A percentile compares a stretch with the other conserved stretches of the same genome.
These are phyloP conservation scores for Termitomyces sp. DNA, from an alignment of 768 basidiomycete genomes.

Conservation along the genomic window DNA sequence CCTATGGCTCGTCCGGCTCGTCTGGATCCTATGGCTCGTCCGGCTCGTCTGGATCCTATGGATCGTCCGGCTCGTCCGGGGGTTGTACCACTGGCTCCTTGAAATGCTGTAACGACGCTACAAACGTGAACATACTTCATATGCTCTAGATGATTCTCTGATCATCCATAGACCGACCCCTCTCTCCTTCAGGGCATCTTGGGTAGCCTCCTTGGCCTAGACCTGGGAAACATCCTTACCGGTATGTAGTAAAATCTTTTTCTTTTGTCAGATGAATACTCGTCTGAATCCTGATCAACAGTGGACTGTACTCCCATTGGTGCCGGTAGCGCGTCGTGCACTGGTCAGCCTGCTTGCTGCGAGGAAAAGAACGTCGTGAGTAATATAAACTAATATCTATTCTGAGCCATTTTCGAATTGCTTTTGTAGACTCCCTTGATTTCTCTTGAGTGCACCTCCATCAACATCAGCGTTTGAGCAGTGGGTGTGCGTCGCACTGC, in stretches of 20 bases:
- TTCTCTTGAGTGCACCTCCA: not conserved
- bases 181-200: not conserved
- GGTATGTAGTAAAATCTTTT: not conserved
- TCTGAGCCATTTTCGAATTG: not conserved
- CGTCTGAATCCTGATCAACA: not conserved
- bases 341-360: not conserved
- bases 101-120: not conserved
- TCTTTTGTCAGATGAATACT: not conserved
- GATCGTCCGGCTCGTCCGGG: no score
- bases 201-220: not conserved
- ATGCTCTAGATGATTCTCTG: not conserved
- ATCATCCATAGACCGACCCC: not conserved
- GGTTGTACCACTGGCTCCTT: not conserved
- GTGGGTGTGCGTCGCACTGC: no score
- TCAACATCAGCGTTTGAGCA: not conserved
- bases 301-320: not conserved
- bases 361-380: not conserved
- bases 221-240: fast-evolving
- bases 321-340: not conserved
- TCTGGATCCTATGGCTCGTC: no score
- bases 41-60: no score
- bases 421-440: not conserved
- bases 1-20: no score
- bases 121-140: not conserved
- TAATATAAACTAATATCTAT: not conserved